Conservation (phyloP, 75 land plant genomes). For the Selaginella moellendorffii region DNA sequence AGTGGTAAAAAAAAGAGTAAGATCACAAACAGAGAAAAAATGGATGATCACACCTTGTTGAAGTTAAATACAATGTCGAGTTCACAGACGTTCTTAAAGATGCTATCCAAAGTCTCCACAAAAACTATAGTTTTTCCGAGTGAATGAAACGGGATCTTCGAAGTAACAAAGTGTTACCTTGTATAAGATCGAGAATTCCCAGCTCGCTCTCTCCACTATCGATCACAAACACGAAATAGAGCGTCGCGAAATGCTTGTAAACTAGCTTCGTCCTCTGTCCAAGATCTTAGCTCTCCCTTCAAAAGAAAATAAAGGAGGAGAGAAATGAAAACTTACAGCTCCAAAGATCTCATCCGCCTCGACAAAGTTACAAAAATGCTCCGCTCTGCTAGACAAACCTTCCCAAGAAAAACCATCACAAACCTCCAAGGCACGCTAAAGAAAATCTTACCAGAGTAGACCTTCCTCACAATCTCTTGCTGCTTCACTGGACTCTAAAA, state of each 20-base stretch:
- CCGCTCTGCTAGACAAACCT: constrained; percentile 65
- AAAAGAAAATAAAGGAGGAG: not conserved
- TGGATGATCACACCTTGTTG: constrained; percentile 47
- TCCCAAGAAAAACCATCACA: constrained; percentile 35
- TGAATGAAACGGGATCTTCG: no score
- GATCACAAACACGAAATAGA: constrained; percentile 81
- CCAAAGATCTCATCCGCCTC: constrained; percentile 76
- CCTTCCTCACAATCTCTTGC: constrained; percentile 65
- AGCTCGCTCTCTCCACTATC: constrained; percentile 92
- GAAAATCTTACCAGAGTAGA: constrained; percentile 41
- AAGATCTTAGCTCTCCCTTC: no score
- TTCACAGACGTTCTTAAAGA: constrained; percentile 98
- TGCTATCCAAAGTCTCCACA: constrained; percentile 88
- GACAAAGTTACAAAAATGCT: constrained; percentile 72
- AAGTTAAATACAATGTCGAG: constrained; percentile 91
- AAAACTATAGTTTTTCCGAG: constrained; percentile 79
- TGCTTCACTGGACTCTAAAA: constrained; percentile 69
- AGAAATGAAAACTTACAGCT: constrained; percentile 38
- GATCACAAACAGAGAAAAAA: not conserved
- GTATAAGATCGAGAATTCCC: constrained; percentile 90
- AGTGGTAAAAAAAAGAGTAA: not conserved
- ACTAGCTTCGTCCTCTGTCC: constrained; percentile 79
- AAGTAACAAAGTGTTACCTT: constrained; percentile 93
- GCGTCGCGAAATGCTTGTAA: constrained; percentile 89
- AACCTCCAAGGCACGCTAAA: not conserved